Evolutionary conservation across 2,329 filamentous ascomycete genomes (phyloP).

Genomic region (Chrysoporthe austroafricana): DNA sequence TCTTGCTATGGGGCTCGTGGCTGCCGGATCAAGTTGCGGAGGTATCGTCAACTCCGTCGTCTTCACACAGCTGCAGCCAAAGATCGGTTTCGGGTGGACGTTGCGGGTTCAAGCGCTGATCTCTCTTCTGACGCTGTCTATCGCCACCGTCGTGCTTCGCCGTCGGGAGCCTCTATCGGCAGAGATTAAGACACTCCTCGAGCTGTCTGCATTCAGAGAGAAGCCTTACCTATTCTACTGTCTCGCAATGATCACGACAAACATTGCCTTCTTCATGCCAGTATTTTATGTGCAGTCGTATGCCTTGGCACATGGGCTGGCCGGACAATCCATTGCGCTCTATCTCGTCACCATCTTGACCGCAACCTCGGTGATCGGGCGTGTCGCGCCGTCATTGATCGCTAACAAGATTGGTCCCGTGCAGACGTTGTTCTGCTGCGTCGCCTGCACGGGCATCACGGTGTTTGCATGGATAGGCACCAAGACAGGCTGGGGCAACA

Average conservation of each 20-base stretch:
- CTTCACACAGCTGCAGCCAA: slow-evolving; percentile 31
- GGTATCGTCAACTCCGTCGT: slow-evolving; percentile 41
- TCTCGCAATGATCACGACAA: slow-evolving; percentile 43
- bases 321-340: slow-evolving; percentile 38
- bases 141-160: slow-evolving; percentile 45
- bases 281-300: slow-evolving; percentile 52
- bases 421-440: slow-evolving; percentile 43
- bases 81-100: slow-evolving; percentile 35
- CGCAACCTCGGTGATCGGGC: slow-evolving; percentile 49
- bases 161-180: slow-evolving; percentile 37
- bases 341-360: slow-evolving; percentile 50
- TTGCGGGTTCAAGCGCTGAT: slow-evolving; percentile 34
- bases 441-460: no score
- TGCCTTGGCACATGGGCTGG: slow-evolving; percentile 45
- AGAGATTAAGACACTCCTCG: slow-evolving; percentile 39
- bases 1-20: slow-evolving; percentile 37
- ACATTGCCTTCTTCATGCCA: slow-evolving; percentile 50
- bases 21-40: not conserved
- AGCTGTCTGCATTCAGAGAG: slow-evolving; percentile 43
- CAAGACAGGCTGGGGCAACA: slow-evolving; percentile 45
- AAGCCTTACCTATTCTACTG: slow-evolving; percentile 42
- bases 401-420: slow-evolving; percentile 49
- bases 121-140: slow-evolving; percentile 42
- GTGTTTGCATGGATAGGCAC: no score
- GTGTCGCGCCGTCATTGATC: slow-evolving; percentile 47